Evolutionary conservation across 345 rosid genomes (phyloP).

Genomic region (Ceriops tagal): DNA sequence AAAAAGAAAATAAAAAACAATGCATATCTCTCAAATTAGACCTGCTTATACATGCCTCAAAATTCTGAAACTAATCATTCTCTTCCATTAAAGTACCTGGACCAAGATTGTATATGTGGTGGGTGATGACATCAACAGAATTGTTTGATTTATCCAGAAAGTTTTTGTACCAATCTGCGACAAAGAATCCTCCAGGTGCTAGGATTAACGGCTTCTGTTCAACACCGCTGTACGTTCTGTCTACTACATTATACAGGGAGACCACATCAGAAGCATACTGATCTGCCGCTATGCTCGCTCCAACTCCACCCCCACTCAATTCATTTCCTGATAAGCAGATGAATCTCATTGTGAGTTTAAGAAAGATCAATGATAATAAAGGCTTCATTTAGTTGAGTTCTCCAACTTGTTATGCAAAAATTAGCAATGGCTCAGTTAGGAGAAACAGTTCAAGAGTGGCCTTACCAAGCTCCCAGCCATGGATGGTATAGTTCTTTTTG

Average conservation of each 20-base stretch:
- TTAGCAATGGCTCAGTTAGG: neutral
- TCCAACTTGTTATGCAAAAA: too few species aligned
- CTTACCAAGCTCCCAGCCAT: constrained; percentile 91
- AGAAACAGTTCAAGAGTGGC: neutral
- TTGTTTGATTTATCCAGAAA: constrained; percentile 47
- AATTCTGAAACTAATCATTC: constrained; percentile 6
- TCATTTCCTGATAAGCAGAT: constrained; percentile 63
- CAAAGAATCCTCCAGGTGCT: constrained; percentile 92
- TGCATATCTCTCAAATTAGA: constrained; percentile 12
- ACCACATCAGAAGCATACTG: constrained; percentile 74
- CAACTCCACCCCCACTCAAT: constrained; percentile 73
- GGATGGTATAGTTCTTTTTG: constrained; percentile 43
- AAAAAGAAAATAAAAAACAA: neutral
- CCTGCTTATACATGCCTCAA: neutral
- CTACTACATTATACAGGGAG: constrained; percentile 46
- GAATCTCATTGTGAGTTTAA: neutral
- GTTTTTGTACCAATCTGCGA: constrained; percentile 59
- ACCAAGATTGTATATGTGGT: constrained; percentile 92
- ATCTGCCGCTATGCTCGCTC: constrained; percentile 60
- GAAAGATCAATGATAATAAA: too few species aligned
- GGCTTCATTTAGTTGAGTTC: too few species aligned
- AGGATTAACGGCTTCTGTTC: constrained; percentile 59
- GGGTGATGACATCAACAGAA: constrained; percentile 60
- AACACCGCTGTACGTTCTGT: constrained; percentile 38
- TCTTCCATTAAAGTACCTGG: constrained; percentile 51